phyloP scores from a whole-genome alignment of 139 green algal genomes.

The Chlorella sp. region DNA sequence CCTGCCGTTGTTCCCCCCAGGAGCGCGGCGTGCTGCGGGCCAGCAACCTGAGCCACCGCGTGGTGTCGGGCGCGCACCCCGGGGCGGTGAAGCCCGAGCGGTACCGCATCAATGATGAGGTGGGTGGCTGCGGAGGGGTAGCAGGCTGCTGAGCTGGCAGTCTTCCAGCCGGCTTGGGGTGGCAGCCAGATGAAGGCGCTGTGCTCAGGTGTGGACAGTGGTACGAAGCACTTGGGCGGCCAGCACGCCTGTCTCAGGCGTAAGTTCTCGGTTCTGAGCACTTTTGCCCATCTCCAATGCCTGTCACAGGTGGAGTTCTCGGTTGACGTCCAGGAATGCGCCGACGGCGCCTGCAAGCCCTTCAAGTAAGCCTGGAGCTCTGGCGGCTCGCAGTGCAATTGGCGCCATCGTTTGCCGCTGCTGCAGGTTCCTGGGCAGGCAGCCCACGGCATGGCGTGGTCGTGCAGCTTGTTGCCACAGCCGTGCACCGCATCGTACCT shows the following conservation, averaged over 20 bases:
- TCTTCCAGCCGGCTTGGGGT: too few species aligned
- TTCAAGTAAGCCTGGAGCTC: conserved; percentile 77
- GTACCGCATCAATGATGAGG: conserved; percentile 73
- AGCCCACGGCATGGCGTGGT: too few species aligned
- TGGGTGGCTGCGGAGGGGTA: not conserved
- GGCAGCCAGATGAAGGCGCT: too few species aligned
- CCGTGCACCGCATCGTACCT: not conserved
- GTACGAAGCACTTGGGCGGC: too few species aligned
- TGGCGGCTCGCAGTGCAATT: not conserved
- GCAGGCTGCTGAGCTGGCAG: not conserved
- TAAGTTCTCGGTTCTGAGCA: not conserved
- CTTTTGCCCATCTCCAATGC: not conserved
- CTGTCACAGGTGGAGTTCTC: conserved; percentile 64
- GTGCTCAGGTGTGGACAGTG: too few species aligned
- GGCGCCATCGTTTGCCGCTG: not conserved
- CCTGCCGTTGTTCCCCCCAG: not conserved
- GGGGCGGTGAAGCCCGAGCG: conserved; percentile 29
- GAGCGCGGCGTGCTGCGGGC: conserved; percentile 74
- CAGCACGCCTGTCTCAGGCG: too few species aligned
- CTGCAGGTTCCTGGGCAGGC: not conserved
- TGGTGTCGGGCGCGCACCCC: conserved; percentile 24
- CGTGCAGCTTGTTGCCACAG: not conserved
- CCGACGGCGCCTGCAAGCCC: conserved; percentile 57
- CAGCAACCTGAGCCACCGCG: conserved; percentile 56
- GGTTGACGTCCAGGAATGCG: conserved; percentile 75